These are phyloP conservation scores for Trichoderma erinaceum DNA, from an alignment of 495 filamentous ascomycete species.

Conservation along the genomic window DNA sequence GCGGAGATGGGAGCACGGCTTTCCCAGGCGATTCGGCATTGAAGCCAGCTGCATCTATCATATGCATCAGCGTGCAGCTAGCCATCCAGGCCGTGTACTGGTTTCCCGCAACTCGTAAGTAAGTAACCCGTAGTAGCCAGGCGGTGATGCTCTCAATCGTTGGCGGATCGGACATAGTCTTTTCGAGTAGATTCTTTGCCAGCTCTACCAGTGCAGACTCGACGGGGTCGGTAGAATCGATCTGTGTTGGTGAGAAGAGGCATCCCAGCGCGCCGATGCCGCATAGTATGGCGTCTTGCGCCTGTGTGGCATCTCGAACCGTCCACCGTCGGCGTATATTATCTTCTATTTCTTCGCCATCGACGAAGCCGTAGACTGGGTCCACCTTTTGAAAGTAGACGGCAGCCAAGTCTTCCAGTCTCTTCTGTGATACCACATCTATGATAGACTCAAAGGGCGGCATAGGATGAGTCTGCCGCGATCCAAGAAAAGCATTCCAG, in stretches of 20 bases:
- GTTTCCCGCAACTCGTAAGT: constrained; percentile 46
- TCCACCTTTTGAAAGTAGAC: constrained; percentile 44
- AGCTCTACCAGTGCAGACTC: constrained; percentile 38
- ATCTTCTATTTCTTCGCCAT: constrained; percentile 27
- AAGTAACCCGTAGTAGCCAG: constrained; percentile 48
- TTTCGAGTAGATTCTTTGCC: constrained; percentile 42
- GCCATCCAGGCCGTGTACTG: constrained; percentile 52
- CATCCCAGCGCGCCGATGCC: constrained; percentile 45
- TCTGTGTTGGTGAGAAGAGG: constrained; percentile 36
- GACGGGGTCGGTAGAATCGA: constrained; percentile 15
- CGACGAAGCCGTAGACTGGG: constrained; percentile 45
- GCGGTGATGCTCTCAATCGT: constrained; percentile 35
- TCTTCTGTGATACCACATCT: constrained; percentile 16
- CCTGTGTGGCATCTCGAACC: constrained; percentile 7
- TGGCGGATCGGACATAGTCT: constrained; percentile 28
- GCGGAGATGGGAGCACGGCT: constrained; percentile 15
- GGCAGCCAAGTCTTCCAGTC: constrained; percentile 25
- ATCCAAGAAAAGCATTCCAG: constrained; percentile 42
- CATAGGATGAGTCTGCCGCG: constrained; percentile 27
- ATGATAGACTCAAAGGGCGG: constrained; percentile 23
- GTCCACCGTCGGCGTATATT: constrained; percentile 33
- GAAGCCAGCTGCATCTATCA: constrained; percentile 45
- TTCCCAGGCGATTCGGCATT: constrained; percentile 31
- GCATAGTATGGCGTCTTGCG: constrained; percentile 41
- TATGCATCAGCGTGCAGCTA: constrained; percentile 48